A percentile compares a stretch with the other conserved stretches of the same genome.
Evolutionary conservation across 2,329 filamentous ascomycete species (phyloP).

Genomic region (Magnaporthales sp.): DNA sequence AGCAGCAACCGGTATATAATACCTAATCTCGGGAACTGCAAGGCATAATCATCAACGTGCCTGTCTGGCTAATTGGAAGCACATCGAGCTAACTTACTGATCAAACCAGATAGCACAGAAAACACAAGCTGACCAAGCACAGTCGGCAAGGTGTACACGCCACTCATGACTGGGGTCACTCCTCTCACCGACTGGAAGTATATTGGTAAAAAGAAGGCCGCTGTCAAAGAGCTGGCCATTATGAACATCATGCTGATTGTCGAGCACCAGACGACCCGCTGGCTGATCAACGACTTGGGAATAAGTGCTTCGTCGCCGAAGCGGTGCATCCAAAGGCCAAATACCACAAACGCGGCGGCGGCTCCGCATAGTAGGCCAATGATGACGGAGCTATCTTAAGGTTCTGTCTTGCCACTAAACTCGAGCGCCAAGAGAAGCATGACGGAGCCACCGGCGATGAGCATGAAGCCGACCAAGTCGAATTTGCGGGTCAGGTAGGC

Average conservation of each 20-base stretch:
- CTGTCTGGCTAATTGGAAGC: slow-evolving; percentile 3
- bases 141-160: slow-evolving; percentile 21
- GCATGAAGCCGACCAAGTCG: slow-evolving; percentile 33
- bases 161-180: slow-evolving; percentile 20
- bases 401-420: slow-evolving; percentile 39
- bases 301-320: slow-evolving; percentile 17
- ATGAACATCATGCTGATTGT: slow-evolving; percentile 14
- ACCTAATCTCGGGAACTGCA: slow-evolving; percentile 18
- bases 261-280: slow-evolving; percentile 14
- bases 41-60: background rate
- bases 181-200: slow-evolving; percentile 28
- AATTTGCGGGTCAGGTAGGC: slow-evolving; percentile 15
- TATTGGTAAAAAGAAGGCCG: slow-evolving; percentile 23
- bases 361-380: slow-evolving; percentile 11
- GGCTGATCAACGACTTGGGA: slow-evolving; percentile 16
- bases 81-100: slow-evolving; percentile 8
- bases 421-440: slow-evolving; percentile 37
- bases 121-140: background rate
- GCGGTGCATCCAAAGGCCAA: slow-evolving; percentile 33
- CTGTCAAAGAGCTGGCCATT: slow-evolving; percentile 13
- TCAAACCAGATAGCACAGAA: background rate
- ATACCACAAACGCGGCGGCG: slow-evolving; percentile 28
- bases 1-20: slow-evolving; percentile 25
- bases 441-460: slow-evolving; percentile 30
- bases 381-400: slow-evolving; percentile 27